phyloP scores from a whole-genome alignment of 495 filamentous ascomycete species.

The Viridothelium virens region DNA sequence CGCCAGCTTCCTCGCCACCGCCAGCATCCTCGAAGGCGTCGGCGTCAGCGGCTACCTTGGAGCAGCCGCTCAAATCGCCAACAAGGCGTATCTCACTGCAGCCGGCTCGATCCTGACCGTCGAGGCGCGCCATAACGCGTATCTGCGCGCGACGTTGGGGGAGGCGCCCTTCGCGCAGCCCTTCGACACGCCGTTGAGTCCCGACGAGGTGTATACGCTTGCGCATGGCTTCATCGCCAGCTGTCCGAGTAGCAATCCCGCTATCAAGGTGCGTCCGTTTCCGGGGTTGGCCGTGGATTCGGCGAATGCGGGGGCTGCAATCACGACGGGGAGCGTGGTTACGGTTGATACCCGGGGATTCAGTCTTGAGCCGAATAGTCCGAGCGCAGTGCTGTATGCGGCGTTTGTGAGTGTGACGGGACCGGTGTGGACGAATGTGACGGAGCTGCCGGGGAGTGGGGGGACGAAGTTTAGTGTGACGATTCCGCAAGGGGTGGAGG shows the following conservation, averaged over 20 bases:
- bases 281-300: conserved; percentile 21
- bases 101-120: conserved; percentile 56
- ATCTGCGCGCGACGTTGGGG: conserved; percentile 45
- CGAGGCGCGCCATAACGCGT: conserved; percentile 54
- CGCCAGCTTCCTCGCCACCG: conserved; percentile 45
- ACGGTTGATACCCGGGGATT: conserved; percentile 20
- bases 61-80: conserved; percentile 50
- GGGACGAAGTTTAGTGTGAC: conserved; percentile 24
- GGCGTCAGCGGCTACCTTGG: conserved; percentile 47
- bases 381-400: conserved; percentile 27
- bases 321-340: conserved; percentile 19
- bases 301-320: conserved; percentile 12
- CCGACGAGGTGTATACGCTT: conserved; percentile 55
- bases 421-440: conserved; percentile 28
- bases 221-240: conserved; percentile 51
- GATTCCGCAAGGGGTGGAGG: conserved; percentile 39
- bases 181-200: conserved; percentile 50
- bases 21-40: conserved; percentile 47
- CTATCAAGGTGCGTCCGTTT: conserved; percentile 51
- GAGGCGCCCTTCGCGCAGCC: conserved; percentile 47
- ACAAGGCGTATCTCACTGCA: conserved; percentile 47
- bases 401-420: conserved; percentile 40
- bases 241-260: conserved; percentile 48
- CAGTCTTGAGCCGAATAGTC: conserved; percentile 13
- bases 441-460: conserved; percentile 15